Evolutionary conservation across 305 asterid species (phyloP), one percentile per base, ranked within the genome.

Genomic region (Lippia alba): DNA sequence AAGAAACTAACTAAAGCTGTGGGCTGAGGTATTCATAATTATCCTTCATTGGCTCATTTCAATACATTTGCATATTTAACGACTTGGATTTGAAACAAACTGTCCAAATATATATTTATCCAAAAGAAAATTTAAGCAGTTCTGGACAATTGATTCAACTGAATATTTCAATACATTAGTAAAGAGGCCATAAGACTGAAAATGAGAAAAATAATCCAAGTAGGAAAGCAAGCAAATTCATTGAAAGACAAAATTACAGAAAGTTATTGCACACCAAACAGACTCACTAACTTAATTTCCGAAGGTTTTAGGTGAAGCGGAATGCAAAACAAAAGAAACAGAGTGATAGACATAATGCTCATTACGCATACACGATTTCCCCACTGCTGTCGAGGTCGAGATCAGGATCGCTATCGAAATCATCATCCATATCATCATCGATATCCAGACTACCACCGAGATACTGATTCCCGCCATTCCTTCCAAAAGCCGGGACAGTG

Each of bases 341-440:
- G 20, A 62, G 33, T 66, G 20, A 10, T 51, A 17, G 20, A 6
- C 41, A 30, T 18, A 17, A 54, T 91, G 41, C 41, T 36, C 89
- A 95, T 82, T 90, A 79, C 6, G 98, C 98, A 49, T 90, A 95
- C 6, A 92, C 75, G 56, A 95, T 87, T 66, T 95, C 99, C 49
- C 99, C 99, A 18, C 99, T 95, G 90, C 97, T 92, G 61, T 95
- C 96, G 9, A 94, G 66, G 64, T 93, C 99, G 1, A 94, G 93
- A 60, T 91, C 99, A 7, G 92, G 92, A 70, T 95, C 99, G 55
- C 96, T 89, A 63, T 90, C 98, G 10, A 87, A 74, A 73, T 94
- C 99, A 63, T 91, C 97, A 19, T 91, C 97, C 96, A 87, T 89
- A 66, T 91, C 97, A 17, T 89, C 94, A 4, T 85, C 96, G 17